phyloP scores from a whole-genome alignment of 225 moss, liverwort and hornwort genomes.

The Polytrichum commune region DNA sequence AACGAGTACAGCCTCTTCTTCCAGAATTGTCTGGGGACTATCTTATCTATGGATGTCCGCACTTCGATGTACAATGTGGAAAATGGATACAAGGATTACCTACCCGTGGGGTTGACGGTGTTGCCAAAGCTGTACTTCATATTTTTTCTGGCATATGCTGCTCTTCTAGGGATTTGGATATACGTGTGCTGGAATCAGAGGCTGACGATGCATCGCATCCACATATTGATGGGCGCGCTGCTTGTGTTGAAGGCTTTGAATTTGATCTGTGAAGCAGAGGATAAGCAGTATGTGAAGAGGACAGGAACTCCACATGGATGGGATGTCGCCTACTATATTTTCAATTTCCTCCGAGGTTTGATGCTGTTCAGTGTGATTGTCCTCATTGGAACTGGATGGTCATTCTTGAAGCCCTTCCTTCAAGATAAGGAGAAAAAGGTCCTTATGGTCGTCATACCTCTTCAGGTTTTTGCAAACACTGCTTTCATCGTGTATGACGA shows the following conservation, averaged over 20 bases:
- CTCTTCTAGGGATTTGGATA: constrained; percentile 41
- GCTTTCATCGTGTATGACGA: constrained; percentile 47
- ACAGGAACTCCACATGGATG: constrained; percentile 63
- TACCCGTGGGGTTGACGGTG: constrained; percentile 56
- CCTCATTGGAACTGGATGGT: constrained; percentile 67
- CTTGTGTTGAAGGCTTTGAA: constrained; percentile 55
- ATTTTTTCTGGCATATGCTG: constrained; percentile 38
- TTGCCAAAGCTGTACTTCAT: constrained; percentile 50
- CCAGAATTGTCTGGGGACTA: constrained; percentile 31
- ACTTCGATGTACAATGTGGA: constrained; percentile 62
- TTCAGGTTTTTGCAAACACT: constrained; percentile 64
- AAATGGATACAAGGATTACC: constrained; percentile 30
- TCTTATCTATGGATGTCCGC: constrained; percentile 51
- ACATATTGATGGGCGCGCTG: constrained; percentile 57
- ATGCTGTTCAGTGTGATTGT: constrained; percentile 67
- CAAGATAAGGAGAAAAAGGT: constrained; percentile 68
- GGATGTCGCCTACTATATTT: constrained; percentile 61
- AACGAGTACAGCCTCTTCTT: constrained; percentile 57
- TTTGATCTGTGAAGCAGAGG: constrained; percentile 50
- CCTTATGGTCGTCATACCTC: constrained; percentile 59
- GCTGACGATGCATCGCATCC: constrained; percentile 54
- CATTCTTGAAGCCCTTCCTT: constrained; percentile 67
- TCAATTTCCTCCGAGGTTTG: constrained; percentile 45
- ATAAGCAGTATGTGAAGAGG: constrained; percentile 56
- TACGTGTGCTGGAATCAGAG: constrained; percentile 51